Evolutionary conservation across 106 monocot species (phyloP).

Genomic region (Ottelia alismoides): DNA sequence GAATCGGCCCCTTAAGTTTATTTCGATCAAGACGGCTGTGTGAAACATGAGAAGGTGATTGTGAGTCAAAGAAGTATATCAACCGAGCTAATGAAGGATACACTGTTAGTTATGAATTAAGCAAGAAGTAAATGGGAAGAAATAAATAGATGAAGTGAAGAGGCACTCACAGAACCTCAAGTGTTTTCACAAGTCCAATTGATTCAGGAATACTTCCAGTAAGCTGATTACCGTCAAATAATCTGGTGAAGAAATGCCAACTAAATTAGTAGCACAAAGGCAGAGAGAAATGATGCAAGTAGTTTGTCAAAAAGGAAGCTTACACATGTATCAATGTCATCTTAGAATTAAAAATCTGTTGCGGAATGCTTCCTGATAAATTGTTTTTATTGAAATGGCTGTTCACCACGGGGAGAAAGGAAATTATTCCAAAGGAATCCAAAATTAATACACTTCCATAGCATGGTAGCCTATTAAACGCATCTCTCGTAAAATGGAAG

Average conservation of each 20-base stretch:
- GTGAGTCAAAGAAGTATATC: not conserved
- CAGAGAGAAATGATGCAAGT: not conserved
- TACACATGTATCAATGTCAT: conserved; percentile 79
- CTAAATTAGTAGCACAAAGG: not conserved
- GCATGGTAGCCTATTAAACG: no score
- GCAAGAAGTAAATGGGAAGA: not conserved
- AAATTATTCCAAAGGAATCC: no score
- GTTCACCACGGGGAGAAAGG: no score
- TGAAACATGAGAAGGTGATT: not conserved
- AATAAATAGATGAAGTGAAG: not conserved
- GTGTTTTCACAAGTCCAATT: conserved; percentile 11
- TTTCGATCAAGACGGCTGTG: conserved; percentile 21
- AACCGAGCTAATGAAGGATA: not conserved
- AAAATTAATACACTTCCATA: no score
- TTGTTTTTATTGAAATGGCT: conserved; percentile 85
- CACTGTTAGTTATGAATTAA: no score
- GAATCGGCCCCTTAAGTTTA: conserved; percentile 9
- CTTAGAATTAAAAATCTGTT: conserved; percentile 40
- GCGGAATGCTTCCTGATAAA: conserved; percentile 58
- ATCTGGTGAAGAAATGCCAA: conserved; percentile 1
- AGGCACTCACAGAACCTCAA: conserved; percentile 17
- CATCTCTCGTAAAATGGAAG: no score
- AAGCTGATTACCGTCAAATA: conserved; percentile 18
- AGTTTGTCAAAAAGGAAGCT: conserved; percentile 10
- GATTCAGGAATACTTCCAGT: conserved; percentile 17